These are phyloP conservation scores for Lentinula boryana DNA, from an alignment of 768 basidiomycete species.

Conservation along the genomic window DNA sequence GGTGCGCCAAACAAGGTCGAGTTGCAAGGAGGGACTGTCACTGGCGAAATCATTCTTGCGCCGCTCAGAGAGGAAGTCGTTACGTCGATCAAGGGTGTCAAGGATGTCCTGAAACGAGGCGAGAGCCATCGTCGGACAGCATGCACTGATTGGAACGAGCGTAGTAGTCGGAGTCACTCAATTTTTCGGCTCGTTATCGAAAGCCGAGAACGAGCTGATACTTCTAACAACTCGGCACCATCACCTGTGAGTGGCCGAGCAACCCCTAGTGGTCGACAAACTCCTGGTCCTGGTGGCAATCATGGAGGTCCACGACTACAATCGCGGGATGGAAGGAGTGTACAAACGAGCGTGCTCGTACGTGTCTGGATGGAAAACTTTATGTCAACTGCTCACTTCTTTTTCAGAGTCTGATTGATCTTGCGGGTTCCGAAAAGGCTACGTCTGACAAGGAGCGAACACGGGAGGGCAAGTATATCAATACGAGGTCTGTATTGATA, in stretches of 20 bases:
- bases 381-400: conserved; percentile 1
- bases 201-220: conserved; percentile 66
- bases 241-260: conserved; percentile 21
- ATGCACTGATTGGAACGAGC: conserved; percentile 98
- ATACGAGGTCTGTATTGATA: conserved; percentile 55
- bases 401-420: conserved; percentile 80
- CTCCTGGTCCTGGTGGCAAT: conserved; percentile 35
- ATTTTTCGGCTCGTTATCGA: conserved; percentile 93
- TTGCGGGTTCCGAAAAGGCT: conserved; percentile 95
- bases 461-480: conserved; percentile 96
- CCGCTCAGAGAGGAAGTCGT: conserved; percentile 91
- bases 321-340: conserved; percentile 72
- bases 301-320: conserved; percentile 59
- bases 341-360: conserved; percentile 72
- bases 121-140: conserved; percentile 87
- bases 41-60: conserved; percentile 53
- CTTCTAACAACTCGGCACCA: conserved; percentile 22
- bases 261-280: conserved; percentile 28
- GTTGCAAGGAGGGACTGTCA: conserved; percentile 60
- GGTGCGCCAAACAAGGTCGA: conserved; percentile 55
- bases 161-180: conserved; percentile 91
- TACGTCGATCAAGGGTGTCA: conserved; percentile 81
- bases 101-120: conserved; percentile 79
- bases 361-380: conserved; percentile 14
- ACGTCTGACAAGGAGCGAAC: conserved; percentile 94